Conservation (phyloP, 1,139 yeast genomes). For the Magnusiomyces paraingens region DNA sequence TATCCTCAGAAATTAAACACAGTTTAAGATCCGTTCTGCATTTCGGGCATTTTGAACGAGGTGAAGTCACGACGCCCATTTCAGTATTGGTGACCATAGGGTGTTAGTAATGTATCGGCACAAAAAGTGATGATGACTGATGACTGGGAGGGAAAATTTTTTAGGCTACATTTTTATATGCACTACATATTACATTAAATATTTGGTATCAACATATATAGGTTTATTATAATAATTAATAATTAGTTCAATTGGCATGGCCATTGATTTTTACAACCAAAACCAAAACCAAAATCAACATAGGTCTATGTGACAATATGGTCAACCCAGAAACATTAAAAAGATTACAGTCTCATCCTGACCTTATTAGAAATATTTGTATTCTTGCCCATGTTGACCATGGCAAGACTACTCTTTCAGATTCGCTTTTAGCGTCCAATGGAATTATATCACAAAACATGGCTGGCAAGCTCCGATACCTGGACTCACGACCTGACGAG, state of each 20-base stretch:
- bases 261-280: too few relatives aligned
- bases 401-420: constrained; percentile 94
- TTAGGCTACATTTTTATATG: not conserved
- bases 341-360: constrained; percentile 62
- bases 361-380: constrained; percentile 78
- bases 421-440: constrained; percentile 86
- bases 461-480: constrained; percentile 91
- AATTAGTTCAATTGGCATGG: too few relatives aligned
- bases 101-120: not conserved
- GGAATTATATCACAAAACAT: constrained; percentile 91
- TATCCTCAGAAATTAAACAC: constrained; percentile 33
- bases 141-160: not conserved
- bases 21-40: constrained; percentile 29
- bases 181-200: too few relatives aligned
- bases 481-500: constrained; percentile 94
- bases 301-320: constrained; percentile 8
- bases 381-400: constrained; percentile 98
- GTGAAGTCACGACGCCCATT: not conserved
- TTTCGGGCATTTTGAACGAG: constrained; percentile 26
- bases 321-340: constrained; percentile 56
- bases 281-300: too few relatives aligned
- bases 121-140: not conserved
- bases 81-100: not conserved
- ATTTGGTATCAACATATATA: too few relatives aligned
- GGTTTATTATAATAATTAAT: too few relatives aligned